Percentiles rank a stretch among this genome's conserved stretches.
Conservation (phyloP, 768 basidiomycete genomes). For the Naganishia vishniacii region DNA sequence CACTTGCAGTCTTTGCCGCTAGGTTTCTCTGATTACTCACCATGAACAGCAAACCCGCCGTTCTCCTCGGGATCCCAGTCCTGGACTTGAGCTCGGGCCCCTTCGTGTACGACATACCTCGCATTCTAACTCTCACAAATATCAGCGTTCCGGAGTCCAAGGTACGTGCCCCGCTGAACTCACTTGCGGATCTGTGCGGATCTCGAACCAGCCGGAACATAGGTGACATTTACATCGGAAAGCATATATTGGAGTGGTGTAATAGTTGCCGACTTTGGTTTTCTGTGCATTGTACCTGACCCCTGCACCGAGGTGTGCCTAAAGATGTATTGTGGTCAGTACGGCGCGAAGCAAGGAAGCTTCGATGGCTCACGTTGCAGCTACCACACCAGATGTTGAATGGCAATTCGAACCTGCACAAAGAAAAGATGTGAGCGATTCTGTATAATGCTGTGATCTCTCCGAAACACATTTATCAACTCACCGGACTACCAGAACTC, state of each 20-base stretch:
- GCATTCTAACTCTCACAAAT: slow-evolving; percentile 64
- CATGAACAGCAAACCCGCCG: slow-evolving; percentile 83
- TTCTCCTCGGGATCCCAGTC: slow-evolving; percentile 97
- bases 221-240: slow-evolving; percentile 98
- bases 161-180: slow-evolving; percentile 26
- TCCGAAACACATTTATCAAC: not conserved
- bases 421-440: not conserved
- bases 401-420: slow-evolving; percentile 70
- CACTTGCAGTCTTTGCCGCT: too few relatives aligned
- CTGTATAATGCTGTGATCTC: not conserved
- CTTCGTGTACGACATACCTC: slow-evolving; percentile 82
- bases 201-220: slow-evolving; percentile 95
- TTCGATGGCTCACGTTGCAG: slow-evolving; percentile 58
- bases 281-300: slow-evolving; percentile 99
- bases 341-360: not conserved
- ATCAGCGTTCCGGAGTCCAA: not conserved
- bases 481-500: slow-evolving; percentile 79
- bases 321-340: not conserved
- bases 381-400: slow-evolving; percentile 72
- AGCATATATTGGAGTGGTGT: slow-evolving; percentile 85
- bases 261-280: slow-evolving; percentile 91
- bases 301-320: slow-evolving; percentile 92
- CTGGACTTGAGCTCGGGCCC: slow-evolving; percentile 89
- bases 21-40: too few relatives aligned
- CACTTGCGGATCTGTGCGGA: slow-evolving; percentile 94